phyloP scores from a whole-genome alignment of 371 early-diverging fungal species.

The Circinella umbellata region DNA sequence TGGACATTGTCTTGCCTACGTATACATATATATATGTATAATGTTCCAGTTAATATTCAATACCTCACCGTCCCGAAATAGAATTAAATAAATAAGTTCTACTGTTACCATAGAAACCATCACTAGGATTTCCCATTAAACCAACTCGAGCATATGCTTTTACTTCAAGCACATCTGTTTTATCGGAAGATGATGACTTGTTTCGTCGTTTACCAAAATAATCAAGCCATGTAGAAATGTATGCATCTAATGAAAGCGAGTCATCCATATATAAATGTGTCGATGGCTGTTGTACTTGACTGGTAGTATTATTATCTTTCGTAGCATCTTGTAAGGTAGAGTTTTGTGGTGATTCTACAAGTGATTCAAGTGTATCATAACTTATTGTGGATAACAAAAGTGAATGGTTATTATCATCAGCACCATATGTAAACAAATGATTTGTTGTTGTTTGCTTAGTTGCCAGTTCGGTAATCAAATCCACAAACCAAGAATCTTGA shows the following conservation, averaged over 20 bases:
- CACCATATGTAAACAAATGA: neutral
- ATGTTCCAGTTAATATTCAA: neutral
- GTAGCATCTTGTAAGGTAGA: neutral
- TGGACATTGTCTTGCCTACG: constrained; percentile 65
- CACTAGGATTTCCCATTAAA: constrained; percentile 75
- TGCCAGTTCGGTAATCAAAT: neutral
- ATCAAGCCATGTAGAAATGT: constrained; percentile 19
- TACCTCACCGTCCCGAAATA: no score
- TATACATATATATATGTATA: neutral
- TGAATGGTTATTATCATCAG: no score
- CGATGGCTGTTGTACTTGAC: neutral
- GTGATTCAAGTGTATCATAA: neutral
- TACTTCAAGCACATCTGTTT: constrained; percentile 33
- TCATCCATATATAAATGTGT: constrained; percentile 4
- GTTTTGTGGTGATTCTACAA: neutral
- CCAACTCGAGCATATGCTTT: constrained; percentile 70
- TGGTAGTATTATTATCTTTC: neutral
- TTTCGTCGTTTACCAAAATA: constrained; percentile 11
- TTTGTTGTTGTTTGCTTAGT: neutral
- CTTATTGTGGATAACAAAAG: neutral
- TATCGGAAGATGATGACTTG: neutral
- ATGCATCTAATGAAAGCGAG: constrained; percentile 3
- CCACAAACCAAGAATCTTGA: neutral
- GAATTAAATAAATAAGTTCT: no score
- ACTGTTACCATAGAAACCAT: constrained; percentile 64